A percentile compares a stretch with the other conserved stretches of the same genome.
phyloP scores from a whole-genome alignment of 2,329 filamentous ascomycete species.

The Aureobasidium lini region DNA sequence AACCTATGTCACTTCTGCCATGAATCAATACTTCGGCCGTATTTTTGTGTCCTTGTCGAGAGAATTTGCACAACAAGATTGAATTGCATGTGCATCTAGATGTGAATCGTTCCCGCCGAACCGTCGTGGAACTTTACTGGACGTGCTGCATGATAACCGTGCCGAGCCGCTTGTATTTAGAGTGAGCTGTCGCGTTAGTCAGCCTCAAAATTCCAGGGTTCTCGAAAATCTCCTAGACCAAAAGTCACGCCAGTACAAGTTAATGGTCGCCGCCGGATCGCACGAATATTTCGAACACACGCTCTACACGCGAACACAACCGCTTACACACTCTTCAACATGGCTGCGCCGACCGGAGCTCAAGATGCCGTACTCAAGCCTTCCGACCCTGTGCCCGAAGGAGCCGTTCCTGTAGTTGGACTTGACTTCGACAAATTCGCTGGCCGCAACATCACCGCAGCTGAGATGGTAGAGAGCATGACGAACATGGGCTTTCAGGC shows the following conservation, averaged over 20 bases:
- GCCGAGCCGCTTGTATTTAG: slow-evolving; percentile 12
- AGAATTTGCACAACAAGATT: neutral
- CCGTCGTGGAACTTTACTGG: neutral
- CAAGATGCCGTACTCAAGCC: slow-evolving; percentile 78
- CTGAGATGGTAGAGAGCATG: slow-evolving; percentile 77
- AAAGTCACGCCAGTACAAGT: neutral
- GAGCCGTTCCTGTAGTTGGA: slow-evolving; percentile 74
- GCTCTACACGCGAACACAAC: too few relatives aligned
- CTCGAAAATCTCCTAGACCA: slow-evolving; percentile 10
- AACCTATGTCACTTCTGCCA: too few relatives aligned
- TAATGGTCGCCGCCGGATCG: neutral
- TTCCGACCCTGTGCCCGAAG: slow-evolving; percentile 73
- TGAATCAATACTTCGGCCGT: neutral
- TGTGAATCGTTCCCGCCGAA: neutral
- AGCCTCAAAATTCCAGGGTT: slow-evolving; percentile 9
- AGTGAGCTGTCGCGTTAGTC: slow-evolving; percentile 12
- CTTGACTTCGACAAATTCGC: slow-evolving; percentile 85
- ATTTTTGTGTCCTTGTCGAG: neutral
- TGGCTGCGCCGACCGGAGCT: slow-evolving; percentile 36
- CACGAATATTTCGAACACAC: neutral
- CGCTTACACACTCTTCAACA: neutral
- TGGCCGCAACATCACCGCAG: slow-evolving; percentile 68
- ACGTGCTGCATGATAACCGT: neutral
- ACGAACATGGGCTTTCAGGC: slow-evolving; percentile 79
- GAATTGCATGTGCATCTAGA: neutral